Percentiles rank a stretch among this genome's conserved stretches.
Evolutionary conservation across 768 basidiomycete genomes (phyloP).

Genomic region (Russula olivacea): DNA sequence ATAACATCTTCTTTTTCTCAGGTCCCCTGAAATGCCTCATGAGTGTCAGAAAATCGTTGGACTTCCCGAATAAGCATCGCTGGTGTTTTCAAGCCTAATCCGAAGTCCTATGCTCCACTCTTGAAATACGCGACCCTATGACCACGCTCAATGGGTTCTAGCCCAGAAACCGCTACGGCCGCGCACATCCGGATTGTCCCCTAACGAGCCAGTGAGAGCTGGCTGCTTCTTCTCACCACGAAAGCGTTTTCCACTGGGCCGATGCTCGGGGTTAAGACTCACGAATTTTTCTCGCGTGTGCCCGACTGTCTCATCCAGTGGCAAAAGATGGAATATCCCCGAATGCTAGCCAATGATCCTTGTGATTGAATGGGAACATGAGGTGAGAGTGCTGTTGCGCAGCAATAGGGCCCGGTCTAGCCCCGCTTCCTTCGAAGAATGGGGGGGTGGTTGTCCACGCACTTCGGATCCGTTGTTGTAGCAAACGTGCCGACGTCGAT

Average conservation of each 20-base stretch:
- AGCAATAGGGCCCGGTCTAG: slow-evolving; percentile 7
- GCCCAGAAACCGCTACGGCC: slow-evolving; percentile 6
- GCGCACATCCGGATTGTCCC: not conserved
- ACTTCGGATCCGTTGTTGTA: slow-evolving; percentile 8
- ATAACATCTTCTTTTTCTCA: not conserved
- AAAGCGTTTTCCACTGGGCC: slow-evolving; percentile 2
- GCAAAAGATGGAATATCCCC: slow-evolving; percentile 14
- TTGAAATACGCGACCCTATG: not conserved
- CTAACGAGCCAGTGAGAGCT: not conserved
- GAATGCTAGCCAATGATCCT: slow-evolving; percentile 2
- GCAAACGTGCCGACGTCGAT: slow-evolving; percentile 9
- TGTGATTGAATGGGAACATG: not conserved
- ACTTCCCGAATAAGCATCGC: not conserved
- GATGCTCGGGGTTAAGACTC: slow-evolving; percentile 7
- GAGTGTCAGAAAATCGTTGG: not conserved
- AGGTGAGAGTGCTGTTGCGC: slow-evolving; percentile 6
- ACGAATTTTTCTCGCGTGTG: not conserved
- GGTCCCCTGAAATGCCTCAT: not conserved
- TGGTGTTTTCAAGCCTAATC: slow-evolving; percentile 4
- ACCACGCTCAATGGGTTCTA: not conserved
- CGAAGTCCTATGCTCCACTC: not conserved
- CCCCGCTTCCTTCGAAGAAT: slow-evolving; percentile 2
- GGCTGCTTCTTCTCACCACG: slow-evolving; percentile 10
- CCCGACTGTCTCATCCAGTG: slow-evolving; percentile 2
- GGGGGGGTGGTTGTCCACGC: not conserved